Evolutionary conservation across 108 stramenopile species (phyloP), one percentile per base, ranked within the genome.

Genomic region (Cyclostephanos invisitatus): DNA sequence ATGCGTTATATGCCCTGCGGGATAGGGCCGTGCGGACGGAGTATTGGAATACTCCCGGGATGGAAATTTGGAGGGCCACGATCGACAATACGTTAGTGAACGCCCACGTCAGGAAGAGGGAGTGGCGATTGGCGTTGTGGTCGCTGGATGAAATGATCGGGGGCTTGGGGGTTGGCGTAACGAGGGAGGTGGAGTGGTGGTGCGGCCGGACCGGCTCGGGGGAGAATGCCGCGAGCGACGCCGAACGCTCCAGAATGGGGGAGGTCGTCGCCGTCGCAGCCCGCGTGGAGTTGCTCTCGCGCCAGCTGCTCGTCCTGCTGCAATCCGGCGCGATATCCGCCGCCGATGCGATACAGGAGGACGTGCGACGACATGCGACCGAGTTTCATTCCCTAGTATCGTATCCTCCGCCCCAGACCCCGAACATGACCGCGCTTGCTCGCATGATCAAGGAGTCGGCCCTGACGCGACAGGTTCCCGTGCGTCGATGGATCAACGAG

Each of bases 241-340:
- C 49, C 21, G 60, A 59, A 8, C 49, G 59, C 22, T 20, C 6
- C 0, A 27, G 42, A 9, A 56, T 79, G 42, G 44, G 37, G 44
- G 78, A 79, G 20, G 53, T 68, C 22, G 63, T 79, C 10, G 55
- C 73, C 17, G 59, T 53, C 3, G 40, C 73, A 14, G 77, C 77
- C 2, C 24, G 62, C 37, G 80, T 88, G 25, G 95, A 94, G 57
- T 59, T 96, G 35, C 73, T 82, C 5, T 90, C 85, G 5, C 76
- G 93, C n/a, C 91, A 95, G 78, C 90, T 91, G 3, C 79, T 89
- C 14, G 83, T 94, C 58, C 69, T 97, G 8, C 71, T 97, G 54
- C 95, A 97, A 63, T 54, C 70, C 7, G 95, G 96, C 14, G 92
- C 85, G 61, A 28, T 70, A 8, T 80, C 83, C 51, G 91, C 90